Conservation (phyloP, 768 basidiomycete genomes). For the Mycena rebaudengoi region DNA sequence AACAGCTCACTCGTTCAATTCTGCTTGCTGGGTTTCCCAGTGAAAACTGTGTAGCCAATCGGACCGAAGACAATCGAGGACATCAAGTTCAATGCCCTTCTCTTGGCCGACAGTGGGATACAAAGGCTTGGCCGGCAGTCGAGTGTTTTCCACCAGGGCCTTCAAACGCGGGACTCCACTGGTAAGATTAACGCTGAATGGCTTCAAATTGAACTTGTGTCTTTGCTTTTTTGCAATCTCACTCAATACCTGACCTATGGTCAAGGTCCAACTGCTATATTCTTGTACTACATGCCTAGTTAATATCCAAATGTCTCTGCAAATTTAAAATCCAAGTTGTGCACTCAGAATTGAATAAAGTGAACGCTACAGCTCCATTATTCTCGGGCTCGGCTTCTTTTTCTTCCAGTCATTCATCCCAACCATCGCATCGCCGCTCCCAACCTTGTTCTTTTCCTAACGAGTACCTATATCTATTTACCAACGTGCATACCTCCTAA, state of each 20-base stretch:
- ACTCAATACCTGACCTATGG: not conserved
- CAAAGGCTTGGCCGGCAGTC: not conserved
- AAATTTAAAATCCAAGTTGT: not conserved
- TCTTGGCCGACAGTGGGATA: not conserved
- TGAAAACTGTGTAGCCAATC: not conserved
- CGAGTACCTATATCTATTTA: too few relatives aligned
- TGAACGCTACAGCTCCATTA: too few relatives aligned
- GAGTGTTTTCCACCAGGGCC: not conserved
- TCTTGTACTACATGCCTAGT: not conserved
- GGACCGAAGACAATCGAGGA: not conserved
- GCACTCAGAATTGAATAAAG: not conserved
- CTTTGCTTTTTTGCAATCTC: not conserved
- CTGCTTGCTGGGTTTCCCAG: not conserved
- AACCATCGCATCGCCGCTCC: too few relatives aligned
- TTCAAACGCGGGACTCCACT: too few relatives aligned
- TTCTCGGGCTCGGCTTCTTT: too few relatives aligned
- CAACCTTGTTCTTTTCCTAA: too few relatives aligned
- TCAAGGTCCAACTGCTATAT: not conserved
- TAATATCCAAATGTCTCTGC: not conserved
- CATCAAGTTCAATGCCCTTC: not conserved
- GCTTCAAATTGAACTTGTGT: too few relatives aligned
- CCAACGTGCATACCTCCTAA: too few relatives aligned
- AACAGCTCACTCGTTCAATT: not conserved
- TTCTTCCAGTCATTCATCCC: too few relatives aligned
- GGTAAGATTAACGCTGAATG: too few relatives aligned